These are phyloP conservation scores for Ceratopteris richardii DNA, from an alignment of 75 land plant genomes.

Conservation along the genomic window DNA sequence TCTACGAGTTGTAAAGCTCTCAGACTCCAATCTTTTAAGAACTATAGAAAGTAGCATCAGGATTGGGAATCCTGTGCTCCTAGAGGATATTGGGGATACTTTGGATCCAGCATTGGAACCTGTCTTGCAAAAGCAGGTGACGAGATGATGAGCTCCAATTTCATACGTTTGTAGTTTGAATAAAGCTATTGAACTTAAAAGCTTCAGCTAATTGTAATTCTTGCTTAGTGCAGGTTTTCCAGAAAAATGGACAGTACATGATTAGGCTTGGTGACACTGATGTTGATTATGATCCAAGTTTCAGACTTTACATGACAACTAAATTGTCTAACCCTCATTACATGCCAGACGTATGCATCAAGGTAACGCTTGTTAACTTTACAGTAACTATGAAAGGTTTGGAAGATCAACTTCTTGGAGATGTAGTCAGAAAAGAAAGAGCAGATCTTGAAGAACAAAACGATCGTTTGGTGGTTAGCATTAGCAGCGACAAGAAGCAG, in stretches of 20 bases:
- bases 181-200: no score
- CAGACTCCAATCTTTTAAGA: constrained; percentile 21
- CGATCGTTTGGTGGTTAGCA: constrained; percentile 29
- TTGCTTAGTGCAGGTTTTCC: constrained; percentile 15
- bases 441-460: constrained; percentile 34
- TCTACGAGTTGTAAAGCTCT: constrained; percentile 16
- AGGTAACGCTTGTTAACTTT: constrained; percentile 32
- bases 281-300: constrained; percentile 31
- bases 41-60: constrained; percentile 28
- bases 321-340: constrained; percentile 32
- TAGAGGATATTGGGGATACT: constrained; percentile 29
- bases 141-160: neutral
- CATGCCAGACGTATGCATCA: constrained; percentile 31
- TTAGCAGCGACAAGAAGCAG: constrained; percentile 31
- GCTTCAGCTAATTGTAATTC: no score
- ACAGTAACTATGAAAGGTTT: constrained; percentile 36
- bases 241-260: constrained; percentile 24
- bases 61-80: constrained; percentile 26
- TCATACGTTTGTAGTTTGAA: neutral
- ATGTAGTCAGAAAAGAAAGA: constrained; percentile 30
- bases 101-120: constrained; percentile 33
- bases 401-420: constrained; percentile 33
- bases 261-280: constrained; percentile 29
- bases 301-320: constrained; percentile 32
- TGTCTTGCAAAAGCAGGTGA: constrained; percentile 28